A percentile compares a stretch with the other conserved stretches of the same genome.
Evolutionary conservation across 192 early-diverging fungal species (phyloP).

Genomic region (Gaertneriomyces semiglobifer): DNA sequence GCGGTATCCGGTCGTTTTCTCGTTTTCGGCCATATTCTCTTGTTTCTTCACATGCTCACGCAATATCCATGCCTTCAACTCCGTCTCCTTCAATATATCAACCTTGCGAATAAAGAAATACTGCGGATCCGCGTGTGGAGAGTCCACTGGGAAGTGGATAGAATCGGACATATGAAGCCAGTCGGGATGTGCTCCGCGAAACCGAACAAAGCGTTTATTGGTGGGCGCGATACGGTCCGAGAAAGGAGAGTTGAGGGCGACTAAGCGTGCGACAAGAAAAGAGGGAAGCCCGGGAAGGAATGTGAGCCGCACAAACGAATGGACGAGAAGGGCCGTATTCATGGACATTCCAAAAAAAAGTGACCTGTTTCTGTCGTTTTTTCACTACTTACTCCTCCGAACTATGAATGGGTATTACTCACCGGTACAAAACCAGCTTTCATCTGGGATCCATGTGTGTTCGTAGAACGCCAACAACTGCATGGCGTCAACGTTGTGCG

Average conservation of each 20-base stretch:
- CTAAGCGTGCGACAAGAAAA: not conserved
- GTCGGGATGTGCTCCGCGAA: slow-evolving; percentile 23
- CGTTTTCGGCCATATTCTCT: too few relatives aligned
- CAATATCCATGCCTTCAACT: slow-evolving; percentile 41
- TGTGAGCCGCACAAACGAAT: not conserved
- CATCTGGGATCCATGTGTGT: slow-evolving; percentile 46
- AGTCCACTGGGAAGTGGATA: slow-evolving; percentile 18
- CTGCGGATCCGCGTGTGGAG: slow-evolving; percentile 13
- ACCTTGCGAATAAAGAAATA: slow-evolving; percentile 47
- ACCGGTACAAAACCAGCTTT: slow-evolving; percentile 34
- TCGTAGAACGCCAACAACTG: slow-evolving; percentile 39
- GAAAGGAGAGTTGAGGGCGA: slow-evolving; percentile 30
- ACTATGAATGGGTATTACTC: too few relatives aligned
- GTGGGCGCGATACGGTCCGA: slow-evolving; percentile 16
- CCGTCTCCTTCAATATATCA: slow-evolving; percentile 16
- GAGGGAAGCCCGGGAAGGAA: not conserved
- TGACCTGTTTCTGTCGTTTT: not conserved
- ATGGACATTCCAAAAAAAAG: too few relatives aligned
- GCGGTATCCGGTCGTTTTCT: too few relatives aligned
- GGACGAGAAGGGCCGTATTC: too few relatives aligned
- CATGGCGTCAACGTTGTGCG: slow-evolving; percentile 24
- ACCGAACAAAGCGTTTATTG: slow-evolving; percentile 38
- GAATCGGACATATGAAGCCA: slow-evolving; percentile 23
- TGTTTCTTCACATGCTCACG: slow-evolving; percentile 33
- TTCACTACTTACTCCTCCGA: not conserved